These are phyloP conservation scores for Starmerella stellata DNA, from an alignment of 805 yeast genomes.

Conservation along the genomic window DNA sequence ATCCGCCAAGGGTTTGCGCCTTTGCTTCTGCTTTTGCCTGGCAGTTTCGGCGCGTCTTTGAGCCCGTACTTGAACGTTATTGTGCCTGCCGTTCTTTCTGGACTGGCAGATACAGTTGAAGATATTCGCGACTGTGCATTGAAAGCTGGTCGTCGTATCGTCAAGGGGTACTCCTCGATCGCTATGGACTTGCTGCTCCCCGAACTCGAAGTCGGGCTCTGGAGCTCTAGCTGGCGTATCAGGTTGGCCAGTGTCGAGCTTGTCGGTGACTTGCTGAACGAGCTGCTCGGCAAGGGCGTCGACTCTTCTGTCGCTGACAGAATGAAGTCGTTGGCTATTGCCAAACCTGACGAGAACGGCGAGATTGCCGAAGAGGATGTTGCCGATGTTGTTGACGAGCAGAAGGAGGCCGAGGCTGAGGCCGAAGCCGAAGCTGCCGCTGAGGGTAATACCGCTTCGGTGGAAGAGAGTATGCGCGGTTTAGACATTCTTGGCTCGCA, in stretches of 20 bases:
- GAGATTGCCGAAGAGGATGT: slow-evolving; percentile 35
- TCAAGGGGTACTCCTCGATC: slow-evolving; percentile 73
- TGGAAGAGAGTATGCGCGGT: slow-evolving; percentile 12
- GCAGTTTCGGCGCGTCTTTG: slow-evolving; percentile 70
- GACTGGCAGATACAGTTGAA: slow-evolving; percentile 79
- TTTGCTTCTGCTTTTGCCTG: slow-evolving; percentile 70
- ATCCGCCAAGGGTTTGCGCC: slow-evolving; percentile 90
- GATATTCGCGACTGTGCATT: slow-evolving; percentile 74
- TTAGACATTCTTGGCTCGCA: slow-evolving; percentile 67
- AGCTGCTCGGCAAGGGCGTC: slow-evolving; percentile 56
- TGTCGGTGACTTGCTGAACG: slow-evolving; percentile 85
- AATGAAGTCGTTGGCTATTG: slow-evolving; percentile 13
- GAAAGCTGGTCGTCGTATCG: slow-evolving; percentile 83
- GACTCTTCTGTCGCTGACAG: slow-evolving; percentile 20
- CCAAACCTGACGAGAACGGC: slow-evolving; percentile 27
- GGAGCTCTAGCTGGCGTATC: slow-evolving; percentile 67
- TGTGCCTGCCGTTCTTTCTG: slow-evolving; percentile 80
- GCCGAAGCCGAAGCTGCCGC: slow-evolving; percentile 22
- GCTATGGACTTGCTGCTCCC: slow-evolving; percentile 89
- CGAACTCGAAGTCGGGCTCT: slow-evolving; percentile 76
- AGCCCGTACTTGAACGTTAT: slow-evolving; percentile 72
- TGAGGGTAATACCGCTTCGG: slow-evolving; percentile 19
- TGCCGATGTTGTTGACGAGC: slow-evolving; percentile 23
- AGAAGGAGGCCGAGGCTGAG: slow-evolving; percentile 18
- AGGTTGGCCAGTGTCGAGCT: slow-evolving; percentile 87